phyloP scores from a whole-genome alignment of 2,329 filamentous ascomycete species.

The Colletotrichum sp. region DNA sequence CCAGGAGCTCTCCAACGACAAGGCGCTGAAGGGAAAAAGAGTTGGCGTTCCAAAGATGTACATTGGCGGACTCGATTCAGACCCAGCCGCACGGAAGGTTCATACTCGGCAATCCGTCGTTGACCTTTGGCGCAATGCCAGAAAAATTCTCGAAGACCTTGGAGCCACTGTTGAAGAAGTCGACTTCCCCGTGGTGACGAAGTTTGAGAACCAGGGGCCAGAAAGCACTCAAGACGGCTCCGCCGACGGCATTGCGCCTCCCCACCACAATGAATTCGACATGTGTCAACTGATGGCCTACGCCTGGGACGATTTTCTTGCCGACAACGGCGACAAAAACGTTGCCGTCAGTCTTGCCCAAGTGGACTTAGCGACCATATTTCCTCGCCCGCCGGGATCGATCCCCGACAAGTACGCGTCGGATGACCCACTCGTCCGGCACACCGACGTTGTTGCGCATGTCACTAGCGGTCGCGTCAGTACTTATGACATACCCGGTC shows the following conservation, averaged over 20 bases:
- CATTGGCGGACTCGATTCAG: constrained; percentile 40
- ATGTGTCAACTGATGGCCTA: not conserved
- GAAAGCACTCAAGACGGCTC: not conserved
- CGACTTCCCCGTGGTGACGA: constrained; percentile 1
- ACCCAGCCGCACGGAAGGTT: constrained; percentile 13
- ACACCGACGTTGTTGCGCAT: not conserved
- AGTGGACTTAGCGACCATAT: constrained; percentile 25
- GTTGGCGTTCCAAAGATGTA: constrained; percentile 58
- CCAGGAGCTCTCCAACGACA: constrained; percentile 30
- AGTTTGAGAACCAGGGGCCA: not conserved
- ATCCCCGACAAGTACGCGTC: not conserved
- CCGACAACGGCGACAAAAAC: constrained; percentile 21
- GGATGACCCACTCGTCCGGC: not conserved
- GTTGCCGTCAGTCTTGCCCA: not conserved
- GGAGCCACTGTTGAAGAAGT: constrained; percentile 45
- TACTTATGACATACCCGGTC: not conserved
- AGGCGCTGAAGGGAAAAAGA: constrained; percentile 45
- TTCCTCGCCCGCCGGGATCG: not conserved
- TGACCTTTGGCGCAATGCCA: constrained; percentile 34
- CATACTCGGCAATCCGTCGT: constrained; percentile 23
- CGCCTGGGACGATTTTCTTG: constrained; percentile 23
- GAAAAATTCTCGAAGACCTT: constrained; percentile 38
- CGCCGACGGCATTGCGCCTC: not conserved
- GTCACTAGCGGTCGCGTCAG: not conserved
- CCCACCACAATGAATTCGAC: not conserved